Base-by-base conservation (phyloP, 1,284 basidiomycete genomes). In the Wolfiporia cocos region DNA sequence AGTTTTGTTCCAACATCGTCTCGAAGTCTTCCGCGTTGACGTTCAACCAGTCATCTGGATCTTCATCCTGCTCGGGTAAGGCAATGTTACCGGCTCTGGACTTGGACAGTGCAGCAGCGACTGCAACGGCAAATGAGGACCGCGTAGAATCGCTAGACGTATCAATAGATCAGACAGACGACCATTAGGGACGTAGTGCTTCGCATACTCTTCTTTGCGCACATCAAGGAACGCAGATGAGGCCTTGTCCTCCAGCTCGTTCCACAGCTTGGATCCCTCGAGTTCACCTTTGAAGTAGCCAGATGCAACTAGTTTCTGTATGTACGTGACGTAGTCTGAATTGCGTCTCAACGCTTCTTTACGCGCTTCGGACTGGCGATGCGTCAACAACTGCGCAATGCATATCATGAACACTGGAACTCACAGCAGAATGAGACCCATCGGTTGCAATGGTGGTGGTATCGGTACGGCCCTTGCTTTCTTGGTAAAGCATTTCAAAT, bases 401-500 rank as follows among this genome's bases (percentile, higher is more conserved):
- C 14, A 14, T 7, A 14, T 14, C 9, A 28, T 28, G 26, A 28
- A 7, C 26, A 28, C 26, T 9, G 26, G 26, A 9, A 28, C 73
- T 46, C 54, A 85, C 84, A 14, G 74, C 75, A 46, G 70, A 69
- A 24, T 62, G 56, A 10, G 63, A 51, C 21, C 54, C 63, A 34
- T 73, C 70, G 20, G 61, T 44, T 18, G 60, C 69, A 9, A 57
- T 54, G 33, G 61, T 68, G 11, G 62, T 49, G 3, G 51, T 52
- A 21, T 70, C 68, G 46, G 60, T 61, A 48, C 68, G 71, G 52
- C 66, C 63, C 66, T 87, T 79, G 56, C 77, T 77, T 62, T 92
- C 86, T 65, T 92, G 78, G 62, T 87, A 96, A 40, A 94, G 73
- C 75, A 96, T 96, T 66, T 97, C 93, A 51, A 96, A 96, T 0